Evolutionary conservation across 208 protist genomes (phyloP), one percentile per base, ranked within the genome.

Genomic region (Balamuthia mandrillaris): DNA sequence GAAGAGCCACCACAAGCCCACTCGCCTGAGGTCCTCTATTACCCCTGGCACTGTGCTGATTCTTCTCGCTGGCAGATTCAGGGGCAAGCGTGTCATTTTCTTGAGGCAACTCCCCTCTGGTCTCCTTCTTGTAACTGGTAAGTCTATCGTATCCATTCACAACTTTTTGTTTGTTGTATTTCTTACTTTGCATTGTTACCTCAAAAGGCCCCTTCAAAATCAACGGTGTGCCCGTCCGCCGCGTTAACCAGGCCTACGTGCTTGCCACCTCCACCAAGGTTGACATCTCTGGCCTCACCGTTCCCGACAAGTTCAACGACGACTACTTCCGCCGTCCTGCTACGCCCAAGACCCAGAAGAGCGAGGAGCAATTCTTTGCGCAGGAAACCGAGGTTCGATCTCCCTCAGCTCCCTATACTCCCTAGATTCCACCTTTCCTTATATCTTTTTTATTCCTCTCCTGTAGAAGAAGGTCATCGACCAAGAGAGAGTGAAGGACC

Each of bases 231-330:
- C 97, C 98, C 49, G 93, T 99, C 51, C 95, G 97, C 68, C 96
- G 98, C 86, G 96, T 99, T 44, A 94, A 98, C 92, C 96, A 97
- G 87, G 93, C 94, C 81, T 99, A 98, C 91, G 93, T 99, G 86
- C 98, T 99, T 81, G 97, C 97, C 74, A 99, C 98, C 49, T 97
- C 94, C 85, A 99, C 98, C 61, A 98, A 97, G 90, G 89, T 99
- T 21, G 96, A 99, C 78, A 83, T 99, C 49, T 91, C 89, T 47
- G 47, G 52, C 65, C 92, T 98, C 37, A 92, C 97, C 85, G 90
- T 95, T 45, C 72, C 51, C 35, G 87, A 87, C 10, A 87, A 74
- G 31, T 83, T 96, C 84, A 88, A 90, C 75, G 95, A 96, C 45
- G 82, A 33, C 5, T 95, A 93, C 85, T 97, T 96, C 58, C 45